Evolutionary conservation across 192 early-diverging fungal species (phyloP).

Genomic region (Phlyctochytrium planicorne): DNA sequence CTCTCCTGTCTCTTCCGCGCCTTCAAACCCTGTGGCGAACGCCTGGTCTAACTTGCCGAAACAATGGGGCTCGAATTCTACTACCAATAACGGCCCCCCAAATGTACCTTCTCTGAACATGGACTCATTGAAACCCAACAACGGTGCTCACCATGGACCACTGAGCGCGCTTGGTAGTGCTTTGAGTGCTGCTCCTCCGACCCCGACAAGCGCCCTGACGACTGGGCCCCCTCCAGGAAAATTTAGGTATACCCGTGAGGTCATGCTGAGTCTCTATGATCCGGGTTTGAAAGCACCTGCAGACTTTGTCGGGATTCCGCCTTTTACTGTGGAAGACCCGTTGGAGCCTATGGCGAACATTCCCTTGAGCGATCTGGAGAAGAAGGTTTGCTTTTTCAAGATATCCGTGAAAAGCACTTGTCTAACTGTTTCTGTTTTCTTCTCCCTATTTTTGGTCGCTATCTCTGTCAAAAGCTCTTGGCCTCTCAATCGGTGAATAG

Average conservation of each 20-base stretch:
- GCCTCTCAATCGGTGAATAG: slow-evolving; percentile 39
- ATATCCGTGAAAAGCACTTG: slow-evolving; percentile 28
- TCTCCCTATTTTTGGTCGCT: not conserved
- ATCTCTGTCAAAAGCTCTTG: slow-evolving; percentile 28
- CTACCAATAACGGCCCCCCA: not conserved
- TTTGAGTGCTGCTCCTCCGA: no score
- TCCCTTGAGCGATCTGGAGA: slow-evolving; percentile 41
- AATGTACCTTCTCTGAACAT: not conserved
- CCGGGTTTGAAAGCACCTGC: slow-evolving; percentile 18
- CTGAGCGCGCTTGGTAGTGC: no score
- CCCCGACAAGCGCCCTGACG: not conserved
- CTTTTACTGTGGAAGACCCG: not conserved
- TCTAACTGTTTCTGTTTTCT: no score
- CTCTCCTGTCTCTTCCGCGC: not conserved
- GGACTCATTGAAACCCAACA: not conserved
- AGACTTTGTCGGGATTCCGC: slow-evolving; percentile 13
- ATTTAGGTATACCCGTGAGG: slow-evolving; percentile 36
- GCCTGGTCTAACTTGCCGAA: not conserved
- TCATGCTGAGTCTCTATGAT: slow-evolving; percentile 44
- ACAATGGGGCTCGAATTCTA: not conserved
- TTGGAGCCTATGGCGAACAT: slow-evolving; percentile 43
- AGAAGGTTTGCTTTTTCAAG: slow-evolving; percentile 36
- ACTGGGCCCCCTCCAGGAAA: not conserved
- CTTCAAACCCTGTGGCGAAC: not conserved
- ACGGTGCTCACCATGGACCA: no score